Base-by-base conservation (phyloP, 2,329 filamentous ascomycete genomes). In the Dendrostoma leiphaemia region DNA sequence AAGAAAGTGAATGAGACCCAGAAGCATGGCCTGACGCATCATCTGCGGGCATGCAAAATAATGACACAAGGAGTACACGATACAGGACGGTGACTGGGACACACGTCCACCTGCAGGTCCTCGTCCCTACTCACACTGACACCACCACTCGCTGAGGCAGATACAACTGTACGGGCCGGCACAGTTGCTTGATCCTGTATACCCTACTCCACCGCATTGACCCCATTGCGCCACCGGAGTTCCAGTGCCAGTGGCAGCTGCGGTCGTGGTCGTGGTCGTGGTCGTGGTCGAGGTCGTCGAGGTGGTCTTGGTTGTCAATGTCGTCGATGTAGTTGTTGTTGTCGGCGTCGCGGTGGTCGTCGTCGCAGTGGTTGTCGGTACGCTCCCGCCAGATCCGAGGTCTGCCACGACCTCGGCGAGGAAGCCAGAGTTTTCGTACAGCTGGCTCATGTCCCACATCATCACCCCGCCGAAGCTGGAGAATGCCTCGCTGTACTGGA, bases 381-480 rank as follows among this genome's bases (percentile, higher is more conserved):
- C 24, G 24, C 6, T 28, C 23, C 44, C 38, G 8, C 38, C 48
- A n/a, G 37, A 38, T 7, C 58, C 62, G 52, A 78, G 63, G 53
- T 69, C 64, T 31, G 63, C 53, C 60, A 68, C 65, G 4, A 84
- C 69, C 34, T 71, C 65, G 24, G 69, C 67, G 51, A 86, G 69
- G 64, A 84, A 85, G 1, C 81, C 83, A 2, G 60, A 31, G 67
- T 87, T 86, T n/a, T 70, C 68, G 59, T 78, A 84, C 2, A 80
- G 74, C 70, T 86, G 83, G 28, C 74, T 80, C 69, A 80, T 80
- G 66, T 89, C 85, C 85, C 84, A 88, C 71, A 87, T 75, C 85
- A 88, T 87, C 26, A 85, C 76, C 28, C 85, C 85, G 7, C 84
- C 85, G 62, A 88, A 88, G 67, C 77, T 85, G 3, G 71, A 67